Percentiles rank a stretch among this genome's conserved stretches.
Conservation (phyloP, 1,284 basidiomycete genomes). For the Boletus smithii region DNA sequence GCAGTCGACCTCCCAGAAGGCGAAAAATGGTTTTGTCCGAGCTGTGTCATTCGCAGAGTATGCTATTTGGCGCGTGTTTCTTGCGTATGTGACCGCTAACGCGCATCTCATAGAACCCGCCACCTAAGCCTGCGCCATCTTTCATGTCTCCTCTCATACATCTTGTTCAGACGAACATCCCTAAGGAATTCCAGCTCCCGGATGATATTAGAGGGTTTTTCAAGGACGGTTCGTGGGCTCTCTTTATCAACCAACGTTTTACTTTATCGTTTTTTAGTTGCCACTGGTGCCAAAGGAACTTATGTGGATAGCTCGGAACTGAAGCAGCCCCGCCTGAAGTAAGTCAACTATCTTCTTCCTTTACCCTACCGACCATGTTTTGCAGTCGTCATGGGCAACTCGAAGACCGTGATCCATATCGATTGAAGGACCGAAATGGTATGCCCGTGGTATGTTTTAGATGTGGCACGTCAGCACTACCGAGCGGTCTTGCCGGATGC, state of each 20-base stretch:
- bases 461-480: slow-evolving; percentile 80
- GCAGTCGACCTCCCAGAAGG: slow-evolving; percentile 80
- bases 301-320: slow-evolving; percentile 78
- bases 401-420: slow-evolving; percentile 89
- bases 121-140: slow-evolving; percentile 53
- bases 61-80: slow-evolving; percentile 24
- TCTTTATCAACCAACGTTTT: slow-evolving; percentile 13
- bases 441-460: slow-evolving; percentile 83
- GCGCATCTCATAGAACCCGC: slow-evolving; percentile 51
- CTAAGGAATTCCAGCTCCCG: slow-evolving; percentile 85
- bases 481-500: slow-evolving; percentile 44
- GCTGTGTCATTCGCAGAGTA: slow-evolving; percentile 69
- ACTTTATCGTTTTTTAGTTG: slow-evolving; percentile 47
- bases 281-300: slow-evolving; percentile 66
- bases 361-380: slow-evolving; percentile 12
- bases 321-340: slow-evolving; percentile 78
- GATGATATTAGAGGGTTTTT: slow-evolving; percentile 85
- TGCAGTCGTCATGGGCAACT: slow-evolving; percentile 82
- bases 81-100: slow-evolving; percentile 15
- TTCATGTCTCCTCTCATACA: slow-evolving; percentile 70
- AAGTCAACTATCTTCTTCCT: slow-evolving; percentile 16
- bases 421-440: slow-evolving; percentile 83
- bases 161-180: slow-evolving; percentile 60
- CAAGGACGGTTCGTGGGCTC: slow-evolving; percentile 65
- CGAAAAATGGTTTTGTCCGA: slow-evolving; percentile 91